Evolutionary conservation across 2,329 filamentous ascomycete species (phyloP), one percentile per base, ranked within the genome.

Genomic region (Arachnopeziza araneosa): DNA sequence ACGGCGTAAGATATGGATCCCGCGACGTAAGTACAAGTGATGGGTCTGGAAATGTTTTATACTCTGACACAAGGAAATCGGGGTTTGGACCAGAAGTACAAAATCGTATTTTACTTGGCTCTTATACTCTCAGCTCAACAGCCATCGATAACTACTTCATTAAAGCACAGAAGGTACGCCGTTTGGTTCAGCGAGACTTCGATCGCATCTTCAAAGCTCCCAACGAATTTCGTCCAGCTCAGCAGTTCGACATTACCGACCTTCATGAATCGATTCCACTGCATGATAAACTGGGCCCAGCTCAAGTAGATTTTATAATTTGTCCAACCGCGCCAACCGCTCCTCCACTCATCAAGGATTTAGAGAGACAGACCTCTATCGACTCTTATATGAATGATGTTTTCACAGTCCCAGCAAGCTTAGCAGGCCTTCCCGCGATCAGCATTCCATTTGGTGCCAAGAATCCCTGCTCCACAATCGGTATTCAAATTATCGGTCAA

Each of bases 81-180:
- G 87, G 87, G 0, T 92, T 99, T 65, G 95, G 95, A 7, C 78
- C 83, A 7, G 95, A 99, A 75, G 93, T 97, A 12, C 86, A 88
- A 70, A 83, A 91, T 57, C 86, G 95, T 49, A 96, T 99, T 60
- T 76, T 99, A 9, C 83, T 99, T 0, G 95, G 95, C 19, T 88
- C 92, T 0, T 98, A 96, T 72, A 93, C 88, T 50, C 81, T 99
- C 56, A 96, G 91, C 74, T 93, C 93, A 0, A 85, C 89, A 63
- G 92, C 92, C 10, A 95, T 96, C 70, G 89, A 96, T 73, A 99
- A 98, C 73, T 97, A 98, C 75, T 99, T 99, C 70, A 84, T 96
- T 63, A 89, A 96, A 72, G 95, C 95, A 52, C 95, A 99, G 75
- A 88, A 88, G 65, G 85, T 97, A 49, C 87, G 95, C 1, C 83